Evolutionary conservation across 371 early-diverging fungal genomes (phyloP).

Genomic region (Mortierella sp.): DNA sequence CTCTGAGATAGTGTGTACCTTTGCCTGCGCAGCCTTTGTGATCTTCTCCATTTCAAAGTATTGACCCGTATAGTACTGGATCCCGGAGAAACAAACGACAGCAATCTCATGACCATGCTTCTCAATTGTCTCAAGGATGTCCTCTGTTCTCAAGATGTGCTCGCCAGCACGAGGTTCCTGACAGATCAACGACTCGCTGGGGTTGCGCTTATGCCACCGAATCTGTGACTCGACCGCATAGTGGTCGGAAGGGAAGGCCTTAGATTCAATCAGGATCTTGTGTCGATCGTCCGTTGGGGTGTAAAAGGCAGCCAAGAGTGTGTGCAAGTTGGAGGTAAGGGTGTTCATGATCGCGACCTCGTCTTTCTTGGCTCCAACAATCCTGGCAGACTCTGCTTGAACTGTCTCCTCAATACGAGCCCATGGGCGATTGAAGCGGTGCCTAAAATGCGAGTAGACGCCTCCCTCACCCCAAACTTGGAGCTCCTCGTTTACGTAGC

Average conservation of each 20-base stretch:
- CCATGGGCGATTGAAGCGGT: slow-evolving; percentile 90
- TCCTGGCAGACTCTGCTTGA: slow-evolving; percentile 71
- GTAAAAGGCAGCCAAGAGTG: slow-evolving; percentile 93
- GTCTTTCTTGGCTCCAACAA: slow-evolving; percentile 85
- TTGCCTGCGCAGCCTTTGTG: slow-evolving; percentile 82
- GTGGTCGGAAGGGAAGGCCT: slow-evolving; percentile 96
- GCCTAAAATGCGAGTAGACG: slow-evolving; percentile 76
- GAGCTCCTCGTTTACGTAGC: slow-evolving; percentile 85
- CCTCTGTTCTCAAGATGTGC: slow-evolving; percentile 74
- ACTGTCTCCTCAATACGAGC: slow-evolving; percentile 84
- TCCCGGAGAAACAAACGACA: slow-evolving; percentile 89
- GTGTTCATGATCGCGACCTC: slow-evolving; percentile 95
- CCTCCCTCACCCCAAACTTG: slow-evolving; percentile 82
- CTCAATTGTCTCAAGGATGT: slow-evolving; percentile 82
- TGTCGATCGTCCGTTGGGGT: slow-evolving; percentile 77
- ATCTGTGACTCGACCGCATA: slow-evolving; percentile 93
- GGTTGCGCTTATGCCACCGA: slow-evolving; percentile 82
- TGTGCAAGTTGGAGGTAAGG: slow-evolving; percentile 92
- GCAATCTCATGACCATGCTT: slow-evolving; percentile 82
- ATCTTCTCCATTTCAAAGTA: slow-evolving; percentile 90
- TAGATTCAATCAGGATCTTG: slow-evolving; percentile 93
- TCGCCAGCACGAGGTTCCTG: slow-evolving; percentile 84
- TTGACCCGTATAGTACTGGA: slow-evolving; percentile 98
- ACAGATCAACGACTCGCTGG: slow-evolving; percentile 75
- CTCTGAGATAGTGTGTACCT: too few species aligned